These are phyloP conservation scores for Spiraea crenata DNA, from an alignment of 331 rosid genomes.

Conservation along the genomic window DNA sequence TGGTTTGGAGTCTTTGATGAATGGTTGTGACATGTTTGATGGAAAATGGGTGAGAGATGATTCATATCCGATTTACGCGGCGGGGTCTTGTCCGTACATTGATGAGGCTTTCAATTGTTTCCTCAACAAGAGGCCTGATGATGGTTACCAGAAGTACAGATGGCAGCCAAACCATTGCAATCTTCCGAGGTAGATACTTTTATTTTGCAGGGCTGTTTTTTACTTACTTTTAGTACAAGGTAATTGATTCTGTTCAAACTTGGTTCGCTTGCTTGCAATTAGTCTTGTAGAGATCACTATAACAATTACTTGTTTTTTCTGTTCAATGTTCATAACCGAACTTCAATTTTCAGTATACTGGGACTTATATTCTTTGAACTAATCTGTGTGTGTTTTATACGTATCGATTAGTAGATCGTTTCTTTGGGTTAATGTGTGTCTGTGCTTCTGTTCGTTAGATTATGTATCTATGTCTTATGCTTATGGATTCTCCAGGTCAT, in stretches of 20 bases:
- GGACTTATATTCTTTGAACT: too few relatives aligned
- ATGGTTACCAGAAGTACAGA: constrained; percentile 51
- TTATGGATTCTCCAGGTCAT: not conserved
- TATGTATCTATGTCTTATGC: too few relatives aligned
- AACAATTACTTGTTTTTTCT: not conserved
- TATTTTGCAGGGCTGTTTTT: not conserved
- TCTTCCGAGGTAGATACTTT: constrained; percentile 76
- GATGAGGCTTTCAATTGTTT: constrained; percentile 74
- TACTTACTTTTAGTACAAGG: not conserved
- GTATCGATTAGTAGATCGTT: too few relatives aligned
- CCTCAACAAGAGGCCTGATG: constrained; percentile 70
- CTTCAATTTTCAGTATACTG: too few relatives aligned
- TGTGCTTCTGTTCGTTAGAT: too few relatives aligned
- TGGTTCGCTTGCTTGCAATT: not conserved
- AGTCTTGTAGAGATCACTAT: constrained; percentile 8
- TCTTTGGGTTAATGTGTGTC: too few relatives aligned
- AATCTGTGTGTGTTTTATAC: too few relatives aligned
- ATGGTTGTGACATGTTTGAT: constrained; percentile 61
- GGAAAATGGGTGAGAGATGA: constrained; percentile 77
- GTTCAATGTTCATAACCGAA: not conserved
- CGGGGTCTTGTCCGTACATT: constrained; percentile 61
- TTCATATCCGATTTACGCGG: constrained; percentile 64
- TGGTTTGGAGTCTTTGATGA: constrained; percentile 38
- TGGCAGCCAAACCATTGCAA: constrained; percentile 76
- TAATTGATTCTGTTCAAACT: not conserved